Conservation (phyloP, 2,329 filamentous ascomycete species). For the Diplocarpon rosae region DNA sequence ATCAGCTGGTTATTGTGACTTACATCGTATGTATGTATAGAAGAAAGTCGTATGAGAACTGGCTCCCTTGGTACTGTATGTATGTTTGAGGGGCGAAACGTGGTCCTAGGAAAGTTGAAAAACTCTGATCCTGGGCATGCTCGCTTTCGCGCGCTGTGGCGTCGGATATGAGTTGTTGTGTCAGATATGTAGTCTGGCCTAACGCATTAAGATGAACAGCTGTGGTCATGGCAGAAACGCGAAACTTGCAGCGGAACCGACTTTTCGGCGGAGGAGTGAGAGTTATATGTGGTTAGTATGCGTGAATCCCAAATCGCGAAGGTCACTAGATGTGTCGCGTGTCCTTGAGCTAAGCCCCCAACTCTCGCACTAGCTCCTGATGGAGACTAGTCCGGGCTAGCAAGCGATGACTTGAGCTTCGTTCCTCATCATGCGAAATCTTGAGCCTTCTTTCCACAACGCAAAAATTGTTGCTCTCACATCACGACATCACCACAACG, state of each 20-base stretch:
- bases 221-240: too few relatives aligned
- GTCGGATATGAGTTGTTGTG: not conserved
- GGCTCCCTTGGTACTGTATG: not conserved
- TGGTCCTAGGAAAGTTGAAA: not conserved
- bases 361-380: not conserved
- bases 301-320: too few relatives aligned
- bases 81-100: slow-evolving; percentile 3
- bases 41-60: not conserved
- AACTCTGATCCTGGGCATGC: not conserved
- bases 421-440: not conserved
- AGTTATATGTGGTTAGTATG: too few relatives aligned
- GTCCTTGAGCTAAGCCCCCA: not conserved
- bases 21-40: too few relatives aligned
- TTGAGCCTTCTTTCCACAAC: slow-evolving; percentile 1
- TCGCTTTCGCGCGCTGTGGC: not conserved
- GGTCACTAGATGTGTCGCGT: too few relatives aligned
- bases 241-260: too few relatives aligned
- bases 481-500: not conserved
- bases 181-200: not conserved
- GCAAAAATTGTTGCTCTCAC: slow-evolving; percentile 1
- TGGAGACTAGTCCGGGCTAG: not conserved
- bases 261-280: too few relatives aligned
- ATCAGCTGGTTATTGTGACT: too few relatives aligned
- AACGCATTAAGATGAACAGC: too few relatives aligned
- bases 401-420: not conserved